A percentile compares a stretch with the other conserved stretches of the same genome.
phyloP scores from a whole-genome alignment of 1,284 basidiomycete genomes.

The Microbotryum saponariae region DNA sequence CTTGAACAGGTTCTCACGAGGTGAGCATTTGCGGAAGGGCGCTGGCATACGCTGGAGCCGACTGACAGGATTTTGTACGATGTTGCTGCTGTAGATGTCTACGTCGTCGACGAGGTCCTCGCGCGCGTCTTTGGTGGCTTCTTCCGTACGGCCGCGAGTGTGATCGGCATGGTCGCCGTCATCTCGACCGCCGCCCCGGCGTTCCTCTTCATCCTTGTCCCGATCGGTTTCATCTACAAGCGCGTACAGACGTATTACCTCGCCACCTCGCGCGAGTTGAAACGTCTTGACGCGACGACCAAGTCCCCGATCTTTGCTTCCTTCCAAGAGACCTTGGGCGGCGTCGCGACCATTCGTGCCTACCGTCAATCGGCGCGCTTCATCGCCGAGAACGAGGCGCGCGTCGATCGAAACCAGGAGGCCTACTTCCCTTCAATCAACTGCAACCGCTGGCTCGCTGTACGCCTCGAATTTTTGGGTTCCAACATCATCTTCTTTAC shows the following conservation, averaged over 20 bases:
- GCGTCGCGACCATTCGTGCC: conserved; percentile 73
- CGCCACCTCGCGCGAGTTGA: conserved; percentile 58
- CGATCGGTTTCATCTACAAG: conserved; percentile 33
- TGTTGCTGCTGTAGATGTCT: conserved; percentile 84
- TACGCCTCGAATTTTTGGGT: conserved; percentile 73
- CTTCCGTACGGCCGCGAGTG: conserved; percentile 53
- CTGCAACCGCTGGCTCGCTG: conserved; percentile 56
- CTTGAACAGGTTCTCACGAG: no score
- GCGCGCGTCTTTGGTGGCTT: conserved; percentile 62
- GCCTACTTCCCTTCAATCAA: conserved; percentile 59
- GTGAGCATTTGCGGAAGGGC: no score
- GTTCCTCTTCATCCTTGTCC: conserved; percentile 24
- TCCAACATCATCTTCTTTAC: conserved; percentile 69
- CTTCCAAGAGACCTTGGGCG: conserved; percentile 69
- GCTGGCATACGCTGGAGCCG: not conserved
- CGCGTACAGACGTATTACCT: conserved; percentile 82
- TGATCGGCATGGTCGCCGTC: conserved; percentile 65
- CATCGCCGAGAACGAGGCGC: conserved; percentile 64
- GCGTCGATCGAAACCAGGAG: conserved; percentile 72
- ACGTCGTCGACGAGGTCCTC: conserved; percentile 75
- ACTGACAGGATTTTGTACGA: conserved; percentile 58
- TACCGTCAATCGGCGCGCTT: conserved; percentile 62
- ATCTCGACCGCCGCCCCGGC: conserved; percentile 50
- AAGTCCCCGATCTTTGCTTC: conserved; percentile 79
- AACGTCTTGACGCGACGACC: conserved; percentile 81